These are phyloP conservation scores for Phytophthora colocasiae DNA, from an alignment of 352 stramenopile genomes.

Conservation along the genomic window DNA sequence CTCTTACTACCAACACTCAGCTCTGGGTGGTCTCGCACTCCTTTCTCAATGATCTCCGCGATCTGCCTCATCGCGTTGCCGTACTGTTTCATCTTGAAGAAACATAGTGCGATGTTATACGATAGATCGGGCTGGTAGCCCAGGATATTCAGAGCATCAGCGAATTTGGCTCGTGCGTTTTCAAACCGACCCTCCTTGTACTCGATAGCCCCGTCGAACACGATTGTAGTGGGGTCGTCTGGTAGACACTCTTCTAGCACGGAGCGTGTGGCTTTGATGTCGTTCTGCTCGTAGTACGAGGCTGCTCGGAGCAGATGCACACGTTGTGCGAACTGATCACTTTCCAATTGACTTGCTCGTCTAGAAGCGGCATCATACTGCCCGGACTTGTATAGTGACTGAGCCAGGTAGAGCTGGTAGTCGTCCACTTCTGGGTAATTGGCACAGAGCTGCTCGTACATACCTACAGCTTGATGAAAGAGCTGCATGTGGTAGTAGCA, in stretches of 20 bases:
- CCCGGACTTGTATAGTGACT: constrained; percentile 94
- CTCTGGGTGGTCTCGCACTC: constrained; percentile 92
- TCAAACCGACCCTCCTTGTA: constrained; percentile 92
- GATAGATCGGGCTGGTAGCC: constrained; percentile 93
- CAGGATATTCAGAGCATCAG: constrained; percentile 92
- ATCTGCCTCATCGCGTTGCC: constrained; percentile 92
- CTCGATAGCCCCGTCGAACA: constrained; percentile 85
- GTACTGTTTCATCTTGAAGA: constrained; percentile 94
- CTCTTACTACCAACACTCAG: constrained; percentile 94
- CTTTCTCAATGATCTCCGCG: constrained; percentile 94
- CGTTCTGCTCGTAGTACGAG: constrained; percentile 97
- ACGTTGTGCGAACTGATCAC: constrained; percentile 88
- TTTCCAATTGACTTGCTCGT: constrained; percentile 84
- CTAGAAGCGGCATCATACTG: constrained; percentile 84
- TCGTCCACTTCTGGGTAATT: constrained; percentile 95
- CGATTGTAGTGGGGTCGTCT: constrained; percentile 93
- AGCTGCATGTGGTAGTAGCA: constrained; percentile 98
- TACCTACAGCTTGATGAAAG: constrained; percentile 89
- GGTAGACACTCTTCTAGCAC: constrained; percentile 93
- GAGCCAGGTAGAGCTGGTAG: constrained; percentile 96
- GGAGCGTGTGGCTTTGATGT: constrained; percentile 90
- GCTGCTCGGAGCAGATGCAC: constrained; percentile 88
- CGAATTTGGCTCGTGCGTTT: constrained; percentile 91
- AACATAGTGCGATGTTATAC: constrained; percentile 97
- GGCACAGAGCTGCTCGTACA: constrained; percentile 96